Conservation (phyloP, 192 early-diverging fungal genomes). For the Glomus cerebriforme region DNA sequence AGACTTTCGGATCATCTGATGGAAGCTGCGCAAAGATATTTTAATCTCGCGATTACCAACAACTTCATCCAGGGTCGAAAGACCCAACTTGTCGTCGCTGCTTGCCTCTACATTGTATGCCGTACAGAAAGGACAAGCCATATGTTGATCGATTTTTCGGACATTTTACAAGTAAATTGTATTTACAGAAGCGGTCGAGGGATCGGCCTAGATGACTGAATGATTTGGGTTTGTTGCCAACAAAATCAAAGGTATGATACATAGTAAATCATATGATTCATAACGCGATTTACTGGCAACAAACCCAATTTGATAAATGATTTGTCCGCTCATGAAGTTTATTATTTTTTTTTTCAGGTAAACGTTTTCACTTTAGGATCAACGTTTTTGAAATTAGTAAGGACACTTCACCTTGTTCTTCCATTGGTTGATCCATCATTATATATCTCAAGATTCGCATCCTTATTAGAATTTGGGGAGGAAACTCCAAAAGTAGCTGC, state of each 20-base stretch:
- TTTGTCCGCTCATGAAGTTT: too few species aligned
- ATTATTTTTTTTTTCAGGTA: conserved; percentile 39
- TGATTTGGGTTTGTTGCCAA: too few species aligned
- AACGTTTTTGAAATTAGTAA: conserved; percentile 78
- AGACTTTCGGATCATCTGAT: conserved; percentile 71
- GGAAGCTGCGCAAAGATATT: conserved; percentile 84
- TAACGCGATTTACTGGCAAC: too few species aligned
- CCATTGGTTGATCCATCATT: conserved; percentile 91
- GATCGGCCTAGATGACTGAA: too few species aligned
- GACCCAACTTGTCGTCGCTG: conserved; percentile 74
- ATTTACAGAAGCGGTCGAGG: neutral
- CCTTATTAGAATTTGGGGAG: conserved; percentile 88
- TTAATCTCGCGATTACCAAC: conserved; percentile 77
- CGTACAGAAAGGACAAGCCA: conserved; percentile 80
- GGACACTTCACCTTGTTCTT: conserved; percentile 59
- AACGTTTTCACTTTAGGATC: conserved; percentile 90
- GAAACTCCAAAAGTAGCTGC: conserved; percentile 72
- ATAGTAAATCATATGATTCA: too few species aligned
- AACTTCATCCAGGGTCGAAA: conserved; percentile 85
- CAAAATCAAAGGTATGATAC: too few species aligned
- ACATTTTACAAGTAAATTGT: conserved; percentile 70
- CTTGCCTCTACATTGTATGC: conserved; percentile 91
- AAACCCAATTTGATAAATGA: too few species aligned
- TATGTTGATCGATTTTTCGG: conserved; percentile 97
- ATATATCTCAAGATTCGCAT: conserved; percentile 91